Conservation (phyloP, 2,329 filamentous ascomycete species). For the Plectosphaerella sp. region DNA sequence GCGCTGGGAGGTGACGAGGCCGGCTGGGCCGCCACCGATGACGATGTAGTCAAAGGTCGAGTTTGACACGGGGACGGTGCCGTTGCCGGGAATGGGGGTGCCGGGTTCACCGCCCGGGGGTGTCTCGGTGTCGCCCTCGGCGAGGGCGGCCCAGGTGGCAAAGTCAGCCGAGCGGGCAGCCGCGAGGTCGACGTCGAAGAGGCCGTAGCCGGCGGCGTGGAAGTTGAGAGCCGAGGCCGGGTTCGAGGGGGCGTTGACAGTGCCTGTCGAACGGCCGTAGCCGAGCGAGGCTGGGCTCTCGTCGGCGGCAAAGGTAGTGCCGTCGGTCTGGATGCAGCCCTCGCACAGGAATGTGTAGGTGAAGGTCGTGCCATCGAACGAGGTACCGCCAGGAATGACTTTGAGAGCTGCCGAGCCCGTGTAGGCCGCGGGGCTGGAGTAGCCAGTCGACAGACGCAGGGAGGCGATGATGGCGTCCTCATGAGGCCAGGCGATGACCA, state of each 20-base stretch:
- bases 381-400: constrained; percentile 46
- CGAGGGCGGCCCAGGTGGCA: constrained; percentile 8
- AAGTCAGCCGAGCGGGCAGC: constrained; percentile 26
- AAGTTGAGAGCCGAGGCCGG: constrained; percentile 28
- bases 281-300: constrained; percentile 22
- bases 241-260: constrained; percentile 13
- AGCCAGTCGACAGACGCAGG: constrained; percentile 28
- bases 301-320: constrained; percentile 25
- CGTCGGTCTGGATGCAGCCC: constrained; percentile 32
- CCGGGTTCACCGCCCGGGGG: constrained; percentile 6
- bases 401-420: constrained; percentile 32
- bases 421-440: constrained; percentile 42
- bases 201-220: constrained; percentile 34
- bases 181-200: constrained; percentile 25
- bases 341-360: constrained; percentile 51
- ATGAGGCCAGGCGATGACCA: constrained; percentile 46
- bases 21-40: constrained; percentile 29
- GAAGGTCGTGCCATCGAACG: constrained; percentile 46
- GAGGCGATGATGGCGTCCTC: constrained; percentile 30
- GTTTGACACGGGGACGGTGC: constrained; percentile 22
- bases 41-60: constrained; percentile 33
- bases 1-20: constrained; percentile 27
- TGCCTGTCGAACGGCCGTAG: not conserved
- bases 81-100: constrained; percentile 14
- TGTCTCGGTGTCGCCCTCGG: constrained; percentile 2